phyloP scores from a whole-genome alignment of 73 alveolate genomes.

The Stentor roeselii region DNA sequence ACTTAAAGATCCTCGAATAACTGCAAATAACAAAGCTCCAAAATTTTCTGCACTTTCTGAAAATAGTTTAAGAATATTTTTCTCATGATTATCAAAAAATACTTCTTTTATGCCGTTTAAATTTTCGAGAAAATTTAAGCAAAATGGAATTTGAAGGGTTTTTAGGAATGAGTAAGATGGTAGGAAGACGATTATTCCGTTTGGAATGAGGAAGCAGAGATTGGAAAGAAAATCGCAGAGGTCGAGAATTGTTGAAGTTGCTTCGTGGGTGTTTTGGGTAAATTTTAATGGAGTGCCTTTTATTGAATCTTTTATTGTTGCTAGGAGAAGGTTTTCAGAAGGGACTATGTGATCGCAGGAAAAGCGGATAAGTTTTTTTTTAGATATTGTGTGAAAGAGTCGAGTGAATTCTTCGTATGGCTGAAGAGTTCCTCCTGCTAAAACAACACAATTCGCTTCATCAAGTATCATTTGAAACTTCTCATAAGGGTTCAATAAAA shows the following conservation, averaged over 20 bases:
- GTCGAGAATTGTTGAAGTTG: conserved; percentile 9
- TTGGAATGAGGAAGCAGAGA: conserved; percentile 28
- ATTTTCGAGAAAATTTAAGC: background rate
- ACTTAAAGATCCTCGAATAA: conserved; percentile 53
- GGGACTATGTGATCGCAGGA: conserved; percentile 26
- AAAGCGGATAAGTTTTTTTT: background rate
- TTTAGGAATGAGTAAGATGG: conserved; percentile 34
- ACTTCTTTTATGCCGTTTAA: background rate
- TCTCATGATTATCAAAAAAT: conserved; percentile 3
- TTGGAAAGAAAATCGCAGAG: conserved; percentile 4
- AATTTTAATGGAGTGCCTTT: conserved; percentile 23
- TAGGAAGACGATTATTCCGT: conserved; percentile 42
- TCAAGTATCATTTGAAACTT: background rate
- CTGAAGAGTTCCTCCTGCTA: conserved; percentile 27
- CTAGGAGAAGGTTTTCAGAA: conserved; percentile 24
- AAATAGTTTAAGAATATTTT: conserved; percentile 15
- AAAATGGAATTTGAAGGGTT: conserved; percentile 9
- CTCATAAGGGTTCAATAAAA: conserved; percentile 8
- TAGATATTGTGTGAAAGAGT: background rate
- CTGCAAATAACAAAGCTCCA: conserved; percentile 64
- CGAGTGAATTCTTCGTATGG: conserved; percentile 23
- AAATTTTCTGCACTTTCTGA: conserved; percentile 38
- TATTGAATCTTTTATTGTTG: conserved; percentile 13
- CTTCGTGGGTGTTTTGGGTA: conserved; percentile 29
- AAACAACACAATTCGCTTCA: background rate